Percentiles rank a stretch among this genome's conserved stretches.
Evolutionary conservation across 1,139 yeast genomes (phyloP).

Genomic region (Nakaseomyces sp.): DNA sequence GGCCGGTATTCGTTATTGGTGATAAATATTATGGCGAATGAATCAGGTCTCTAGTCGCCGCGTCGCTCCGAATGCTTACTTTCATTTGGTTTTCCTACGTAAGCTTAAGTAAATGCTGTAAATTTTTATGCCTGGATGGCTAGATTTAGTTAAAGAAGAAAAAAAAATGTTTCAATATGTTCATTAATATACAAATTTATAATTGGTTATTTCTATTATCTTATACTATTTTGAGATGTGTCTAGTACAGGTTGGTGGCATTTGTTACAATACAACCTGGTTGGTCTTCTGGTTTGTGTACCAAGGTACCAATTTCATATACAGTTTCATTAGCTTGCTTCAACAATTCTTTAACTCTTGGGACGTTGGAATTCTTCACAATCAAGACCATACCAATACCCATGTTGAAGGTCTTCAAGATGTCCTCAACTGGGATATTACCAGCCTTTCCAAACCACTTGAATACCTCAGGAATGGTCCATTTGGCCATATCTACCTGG

Average conservation of each 20-base stretch:
- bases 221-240: not conserved
- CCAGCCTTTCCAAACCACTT: conserved; percentile 92
- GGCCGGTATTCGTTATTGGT: too few species aligned
- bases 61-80: too few species aligned
- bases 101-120: too few species aligned
- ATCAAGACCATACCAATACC: conserved; percentile 97
- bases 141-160: too few species aligned
- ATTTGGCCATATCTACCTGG: conserved; percentile 61
- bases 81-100: too few species aligned
- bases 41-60: too few species aligned
- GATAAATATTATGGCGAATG: too few species aligned
- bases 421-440: conserved; percentile 75
- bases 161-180: too few species aligned
- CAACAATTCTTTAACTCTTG: conserved; percentile 45
- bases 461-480: conserved; percentile 85
- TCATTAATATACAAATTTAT: conserved; percentile 4
- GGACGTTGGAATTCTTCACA: conserved; percentile 58
- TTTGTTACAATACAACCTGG: conserved; percentile 65
- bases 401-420: conserved; percentile 84
- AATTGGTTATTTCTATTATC: not conserved
- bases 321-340: conserved; percentile 66
- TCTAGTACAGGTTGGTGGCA: conserved; percentile 48
- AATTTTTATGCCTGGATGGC: too few species aligned
- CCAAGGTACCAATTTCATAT: conserved; percentile 68
- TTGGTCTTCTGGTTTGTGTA: conserved; percentile 40